Conservation (phyloP, 371 early-diverging fungal genomes). For the Capillidium heterosporum region DNA sequence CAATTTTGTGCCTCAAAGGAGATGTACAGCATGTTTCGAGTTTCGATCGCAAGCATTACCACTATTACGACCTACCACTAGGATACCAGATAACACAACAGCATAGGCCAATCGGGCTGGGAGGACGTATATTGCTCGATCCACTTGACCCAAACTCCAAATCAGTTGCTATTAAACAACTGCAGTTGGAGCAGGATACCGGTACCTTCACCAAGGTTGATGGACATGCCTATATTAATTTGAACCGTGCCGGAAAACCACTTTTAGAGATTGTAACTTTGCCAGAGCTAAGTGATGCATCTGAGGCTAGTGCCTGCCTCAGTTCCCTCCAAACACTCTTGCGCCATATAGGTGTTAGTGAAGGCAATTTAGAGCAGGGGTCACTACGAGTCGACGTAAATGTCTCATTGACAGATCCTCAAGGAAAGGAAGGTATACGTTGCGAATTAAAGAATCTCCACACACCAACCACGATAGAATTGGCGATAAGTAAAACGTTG, state of each 20-base stretch:
- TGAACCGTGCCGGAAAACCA: slow-evolving; percentile 73
- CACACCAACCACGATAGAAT: slow-evolving; percentile 46
- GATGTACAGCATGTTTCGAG: slow-evolving; percentile 38
- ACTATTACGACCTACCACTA: slow-evolving; percentile 77
- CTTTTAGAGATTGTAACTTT: slow-evolving; percentile 81
- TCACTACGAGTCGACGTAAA: slow-evolving; percentile 86
- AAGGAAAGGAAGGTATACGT: slow-evolving; percentile 39
- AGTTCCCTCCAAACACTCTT: slow-evolving; percentile 57
- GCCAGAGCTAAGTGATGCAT: slow-evolving; percentile 52
- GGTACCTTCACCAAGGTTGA: slow-evolving; percentile 56
- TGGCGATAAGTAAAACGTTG: slow-evolving; percentile 35
- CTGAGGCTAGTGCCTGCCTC: slow-evolving; percentile 56
- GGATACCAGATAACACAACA: slow-evolving; percentile 92
- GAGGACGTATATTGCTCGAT: slow-evolving; percentile 30
- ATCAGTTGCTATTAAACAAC: slow-evolving; percentile 51
- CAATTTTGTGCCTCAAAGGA: slow-evolving; percentile 50
- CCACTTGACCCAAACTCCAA: slow-evolving; percentile 30
- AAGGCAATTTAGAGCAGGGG: slow-evolving; percentile 75
- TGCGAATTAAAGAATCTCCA: slow-evolving; percentile 84
- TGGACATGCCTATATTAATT: slow-evolving; percentile 46
- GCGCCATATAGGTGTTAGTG: slow-evolving; percentile 47
- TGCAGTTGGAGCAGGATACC: slow-evolving; percentile 83
- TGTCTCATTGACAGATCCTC: slow-evolving; percentile 47
- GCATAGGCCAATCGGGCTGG: slow-evolving; percentile 45
- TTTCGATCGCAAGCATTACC: slow-evolving; percentile 90